phyloP scores from a whole-genome alignment of 805 yeast genomes.

The Kuraishia cidri region DNA sequence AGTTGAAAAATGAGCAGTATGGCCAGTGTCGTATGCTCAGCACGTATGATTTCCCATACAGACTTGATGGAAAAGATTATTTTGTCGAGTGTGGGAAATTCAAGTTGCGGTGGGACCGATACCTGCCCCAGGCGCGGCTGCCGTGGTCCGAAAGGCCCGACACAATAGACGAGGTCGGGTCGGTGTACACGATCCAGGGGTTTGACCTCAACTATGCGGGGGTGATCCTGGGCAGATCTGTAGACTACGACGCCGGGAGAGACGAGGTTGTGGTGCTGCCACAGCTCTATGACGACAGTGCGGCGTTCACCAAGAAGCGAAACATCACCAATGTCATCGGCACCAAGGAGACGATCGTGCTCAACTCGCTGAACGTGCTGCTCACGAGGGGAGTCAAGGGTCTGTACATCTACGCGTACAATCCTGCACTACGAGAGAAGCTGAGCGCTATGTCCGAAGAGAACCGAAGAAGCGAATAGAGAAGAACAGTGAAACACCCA shows the following conservation, averaged over 20 bases:
- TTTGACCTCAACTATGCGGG: constrained; percentile 39
- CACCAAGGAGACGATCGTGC: constrained; percentile 28
- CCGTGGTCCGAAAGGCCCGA: constrained; percentile 40
- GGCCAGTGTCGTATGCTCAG: constrained; percentile 34
- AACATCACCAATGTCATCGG: constrained; percentile 24
- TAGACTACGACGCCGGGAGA: constrained; percentile 24
- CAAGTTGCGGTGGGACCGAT: constrained; percentile 36
- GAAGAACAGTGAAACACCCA: constrained; percentile 1
- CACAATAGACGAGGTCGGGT: constrained; percentile 37
- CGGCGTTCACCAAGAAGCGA: constrained; percentile 32
- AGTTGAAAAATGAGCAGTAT: constrained; percentile 15
- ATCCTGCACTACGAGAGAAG: constrained; percentile 25
- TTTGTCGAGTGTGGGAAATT: constrained; percentile 32
- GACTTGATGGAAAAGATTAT: constrained; percentile 34
- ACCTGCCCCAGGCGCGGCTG: constrained; percentile 24
- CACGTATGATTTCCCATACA: constrained; percentile 37
- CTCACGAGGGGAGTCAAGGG: constrained; percentile 36
- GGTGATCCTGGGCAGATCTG: constrained; percentile 32
- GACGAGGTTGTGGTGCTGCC: constrained; percentile 25
- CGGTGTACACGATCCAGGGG: constrained; percentile 39
- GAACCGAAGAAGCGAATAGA: too few relatives aligned
- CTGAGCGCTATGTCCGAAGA: too few relatives aligned
- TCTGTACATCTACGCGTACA: constrained; percentile 31
- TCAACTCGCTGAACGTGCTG: constrained; percentile 35
- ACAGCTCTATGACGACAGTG: constrained; percentile 32